Base-by-base conservation (phyloP, 257 asterid species). In the Schizonepeta tenuifolia region DNA sequence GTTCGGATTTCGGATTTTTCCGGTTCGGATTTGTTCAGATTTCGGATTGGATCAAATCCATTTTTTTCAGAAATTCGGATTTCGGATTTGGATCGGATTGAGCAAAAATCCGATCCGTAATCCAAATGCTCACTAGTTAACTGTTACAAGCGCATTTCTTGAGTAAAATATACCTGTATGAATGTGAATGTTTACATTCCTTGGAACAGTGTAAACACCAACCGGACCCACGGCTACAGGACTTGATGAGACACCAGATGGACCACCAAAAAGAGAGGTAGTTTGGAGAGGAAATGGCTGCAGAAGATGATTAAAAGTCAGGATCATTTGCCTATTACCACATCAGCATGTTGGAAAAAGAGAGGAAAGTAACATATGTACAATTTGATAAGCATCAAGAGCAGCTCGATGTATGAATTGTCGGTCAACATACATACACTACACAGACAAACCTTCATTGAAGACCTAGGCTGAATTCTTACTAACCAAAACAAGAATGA, bases 281-380 rank as follows among this genome's bases (percentile, higher is more conserved):
- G 89, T 78, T 78, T 93, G 98, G 66, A 86, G 86, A 70, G 98
- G 98, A 81, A 90, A 93, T 59, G 98, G 98, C 97, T 93, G 91
- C 87, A 77, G 75, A 71, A 17, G 58, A 44, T 50, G 57, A 77
- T 70, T 13, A 35, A 6, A 36, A 35, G 57, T 43, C 57, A 14
- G 26, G 65, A 60, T 70, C 60, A 74, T 38, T 40, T 55, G 28
- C 73, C 24, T 41, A 67, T 26, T 33, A 31, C 35, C 43, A 44
- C 8, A 60, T 18, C 43, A 55, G 46, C 44, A 70, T 47, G 31
- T 31, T 64, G 11, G 22, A 41, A 13, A 64, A 1, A 50, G 65
- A 6, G 71, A 13, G 14, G 70, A 41, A 73, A 8, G 35, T 11
- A 78, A 15, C 28, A 58, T 44, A 66, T 21, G 41, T 28, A 53